phyloP scores from a whole-genome alignment of 805 yeast genomes.

The Ogataea minuta region DNA sequence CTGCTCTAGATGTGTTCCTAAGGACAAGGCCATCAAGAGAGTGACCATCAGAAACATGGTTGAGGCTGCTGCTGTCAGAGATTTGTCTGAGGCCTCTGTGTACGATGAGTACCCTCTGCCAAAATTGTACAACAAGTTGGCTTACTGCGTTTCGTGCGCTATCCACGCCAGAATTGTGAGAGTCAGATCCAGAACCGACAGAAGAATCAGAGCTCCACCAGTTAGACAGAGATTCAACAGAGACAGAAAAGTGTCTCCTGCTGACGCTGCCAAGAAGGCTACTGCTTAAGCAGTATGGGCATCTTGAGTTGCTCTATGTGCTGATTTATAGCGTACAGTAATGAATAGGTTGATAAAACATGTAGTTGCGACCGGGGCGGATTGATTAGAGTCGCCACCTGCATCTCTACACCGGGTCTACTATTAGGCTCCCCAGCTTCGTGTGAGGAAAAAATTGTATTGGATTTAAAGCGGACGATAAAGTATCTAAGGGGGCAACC shows the following conservation, averaged over 20 bases:
- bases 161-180: constrained; percentile 99
- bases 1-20: constrained; percentile 99
- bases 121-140: constrained; percentile 99
- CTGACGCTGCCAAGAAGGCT: constrained; percentile 96
- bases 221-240: constrained; percentile 97
- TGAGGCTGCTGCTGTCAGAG: constrained; percentile 99
- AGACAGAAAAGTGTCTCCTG: constrained; percentile 94
- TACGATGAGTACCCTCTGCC: constrained; percentile 99
- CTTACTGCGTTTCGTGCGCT: constrained; percentile 99
- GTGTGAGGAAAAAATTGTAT: constrained; percentile 11
- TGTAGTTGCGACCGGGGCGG: background rate
- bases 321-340: constrained; percentile 14
- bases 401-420: constrained; percentile 10
- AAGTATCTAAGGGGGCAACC: constrained; percentile 12
- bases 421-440: background rate
- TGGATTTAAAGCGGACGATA: constrained; percentile 11
- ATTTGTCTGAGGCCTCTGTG: constrained; percentile 98
- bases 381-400: background rate
- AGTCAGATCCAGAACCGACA: constrained; percentile 98
- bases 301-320: constrained; percentile 1
- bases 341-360: constrained; percentile 10
- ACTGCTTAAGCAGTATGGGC: constrained; percentile 22
- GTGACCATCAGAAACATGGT: constrained; percentile 99
- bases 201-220: constrained; percentile 99
- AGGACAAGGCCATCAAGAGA: constrained; percentile 99